Percentiles rank a stretch among this genome's conserved stretches.
Conservation (phyloP, 2,329 filamentous ascomycete species). For the Achaetomium macrosporum region DNA sequence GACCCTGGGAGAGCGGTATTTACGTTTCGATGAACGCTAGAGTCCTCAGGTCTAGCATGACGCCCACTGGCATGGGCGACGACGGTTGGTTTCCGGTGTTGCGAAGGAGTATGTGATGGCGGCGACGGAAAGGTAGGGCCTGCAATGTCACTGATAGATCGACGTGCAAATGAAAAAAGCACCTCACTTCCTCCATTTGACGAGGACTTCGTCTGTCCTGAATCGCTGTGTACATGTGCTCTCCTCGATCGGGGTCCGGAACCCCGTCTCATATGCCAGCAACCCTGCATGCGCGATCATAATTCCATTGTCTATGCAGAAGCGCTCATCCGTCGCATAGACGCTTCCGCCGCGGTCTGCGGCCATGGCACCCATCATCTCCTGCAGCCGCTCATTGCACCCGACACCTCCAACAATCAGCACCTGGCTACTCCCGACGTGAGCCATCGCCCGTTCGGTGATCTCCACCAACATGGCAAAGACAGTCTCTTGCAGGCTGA, state of each 20-base stretch:
- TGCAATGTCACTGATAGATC: constrained; percentile 4
- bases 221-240: constrained; percentile 82
- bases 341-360: constrained; percentile 80
- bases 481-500: constrained; percentile 90
- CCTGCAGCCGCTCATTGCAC: constrained; percentile 87
- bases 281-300: constrained; percentile 98
- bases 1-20: not conserved
- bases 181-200: constrained; percentile 64
- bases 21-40: not conserved
- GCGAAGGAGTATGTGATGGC: not conserved
- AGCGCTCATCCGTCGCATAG: constrained; percentile 92
- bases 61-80: not conserved
- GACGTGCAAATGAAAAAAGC: constrained; percentile 3
- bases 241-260: constrained; percentile 68
- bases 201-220: constrained; percentile 73
- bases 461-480: constrained; percentile 98
- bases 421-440: constrained; percentile 86
- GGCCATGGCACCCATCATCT: constrained; percentile 99
- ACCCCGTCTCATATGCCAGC: constrained; percentile 76
- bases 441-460: constrained; percentile 96
- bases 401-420: constrained; percentile 94
- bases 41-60: not conserved
- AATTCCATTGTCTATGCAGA: constrained; percentile 98
- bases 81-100: not conserved
- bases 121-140: not conserved